Percentiles rank a stretch among this genome's conserved stretches.
phyloP scores from a whole-genome alignment of 2,329 filamentous ascomycete species.

The Chaetomiaceae sp. region DNA sequence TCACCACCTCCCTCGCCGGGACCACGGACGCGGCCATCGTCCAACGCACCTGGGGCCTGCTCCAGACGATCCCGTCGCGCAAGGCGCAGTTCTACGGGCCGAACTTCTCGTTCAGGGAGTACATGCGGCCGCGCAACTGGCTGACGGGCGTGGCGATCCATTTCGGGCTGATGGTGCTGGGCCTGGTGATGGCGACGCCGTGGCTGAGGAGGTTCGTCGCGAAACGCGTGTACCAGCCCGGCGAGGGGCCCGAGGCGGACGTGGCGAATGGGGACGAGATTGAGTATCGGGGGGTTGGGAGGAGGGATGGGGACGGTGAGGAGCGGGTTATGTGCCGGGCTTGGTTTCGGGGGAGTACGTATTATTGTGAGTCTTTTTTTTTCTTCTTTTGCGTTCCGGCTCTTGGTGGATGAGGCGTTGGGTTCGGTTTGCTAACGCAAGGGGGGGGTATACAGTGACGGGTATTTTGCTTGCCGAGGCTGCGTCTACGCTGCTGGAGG shows the following conservation, averaged over 20 bases:
- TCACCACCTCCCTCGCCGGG: constrained; percentile 50
- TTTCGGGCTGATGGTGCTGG: constrained; percentile 42
- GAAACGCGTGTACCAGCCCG: constrained; percentile 47
- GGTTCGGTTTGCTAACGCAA: neutral
- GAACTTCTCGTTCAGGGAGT: constrained; percentile 57
- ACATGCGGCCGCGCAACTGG: constrained; percentile 47
- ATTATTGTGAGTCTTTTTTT: constrained; percentile 52
- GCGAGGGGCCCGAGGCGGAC: constrained; percentile 51
- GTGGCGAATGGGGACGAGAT: constrained; percentile 54
- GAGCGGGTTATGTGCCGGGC: constrained; percentile 51
- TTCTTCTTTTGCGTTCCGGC: neutral
- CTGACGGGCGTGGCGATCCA: constrained; percentile 38
- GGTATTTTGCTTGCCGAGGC: constrained; percentile 60
- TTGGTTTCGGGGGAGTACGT: constrained; percentile 57
- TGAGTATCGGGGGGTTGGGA: constrained; percentile 60
- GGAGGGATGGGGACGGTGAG: constrained; percentile 45
- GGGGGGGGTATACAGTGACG: constrained; percentile 51
- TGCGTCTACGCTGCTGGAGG: constrained; percentile 61
- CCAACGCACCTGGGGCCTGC: constrained; percentile 60
- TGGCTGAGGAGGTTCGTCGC: constrained; percentile 44
- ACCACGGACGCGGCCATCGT: constrained; percentile 52
- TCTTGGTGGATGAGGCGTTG: neutral
- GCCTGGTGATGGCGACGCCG: constrained; percentile 42
- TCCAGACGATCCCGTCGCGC: constrained; percentile 40
- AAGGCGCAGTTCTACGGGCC: constrained; percentile 53